These are phyloP conservation scores for Trypanosoma rangeli DNA, from an alignment of 208 protist species.

Conservation along the genomic window DNA sequence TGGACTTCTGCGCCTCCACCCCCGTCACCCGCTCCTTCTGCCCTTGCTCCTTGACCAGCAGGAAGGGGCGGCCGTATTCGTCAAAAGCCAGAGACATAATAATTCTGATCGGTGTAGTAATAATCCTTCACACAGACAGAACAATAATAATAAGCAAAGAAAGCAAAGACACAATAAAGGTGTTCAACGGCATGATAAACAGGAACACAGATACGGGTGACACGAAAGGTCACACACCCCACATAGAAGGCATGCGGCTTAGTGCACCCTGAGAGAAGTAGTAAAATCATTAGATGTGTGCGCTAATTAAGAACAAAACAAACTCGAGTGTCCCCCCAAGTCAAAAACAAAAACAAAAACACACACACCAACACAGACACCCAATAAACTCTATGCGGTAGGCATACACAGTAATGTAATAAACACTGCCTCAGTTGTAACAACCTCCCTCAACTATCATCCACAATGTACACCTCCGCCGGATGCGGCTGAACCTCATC, in stretches of 20 bases:
- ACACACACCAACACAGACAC: background rate
- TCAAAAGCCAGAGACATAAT: slow-evolving; percentile 97
- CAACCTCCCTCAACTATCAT: background rate
- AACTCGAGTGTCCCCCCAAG: no score
- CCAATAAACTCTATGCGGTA: background rate
- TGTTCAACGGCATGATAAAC: no score
- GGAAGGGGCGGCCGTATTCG: slow-evolving; percentile 99
- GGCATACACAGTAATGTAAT: background rate
- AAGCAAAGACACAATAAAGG: background rate
- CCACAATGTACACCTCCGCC: slow-evolving; percentile 2
- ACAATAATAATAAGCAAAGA: slow-evolving; percentile 19
- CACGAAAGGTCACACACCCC: background rate
- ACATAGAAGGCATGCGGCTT: background rate
- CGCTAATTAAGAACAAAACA: background rate
- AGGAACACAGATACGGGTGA: background rate
- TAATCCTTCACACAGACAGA: background rate
- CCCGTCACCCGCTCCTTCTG: slow-evolving; percentile 95
- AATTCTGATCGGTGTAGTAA: slow-evolving; percentile 12
- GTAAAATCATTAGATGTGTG: background rate
- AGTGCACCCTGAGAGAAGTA: background rate
- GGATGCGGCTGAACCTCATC: background rate
- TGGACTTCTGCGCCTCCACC: slow-evolving; percentile 98
- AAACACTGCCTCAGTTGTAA: background rate
- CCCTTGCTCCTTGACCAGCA: slow-evolving; percentile 98
- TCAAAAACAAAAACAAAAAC: background rate